Evolutionary conservation across 305 asterid species (phyloP), one percentile per base, ranked within the genome.

Genomic region (Fraxinus xanthoxyloides): DNA sequence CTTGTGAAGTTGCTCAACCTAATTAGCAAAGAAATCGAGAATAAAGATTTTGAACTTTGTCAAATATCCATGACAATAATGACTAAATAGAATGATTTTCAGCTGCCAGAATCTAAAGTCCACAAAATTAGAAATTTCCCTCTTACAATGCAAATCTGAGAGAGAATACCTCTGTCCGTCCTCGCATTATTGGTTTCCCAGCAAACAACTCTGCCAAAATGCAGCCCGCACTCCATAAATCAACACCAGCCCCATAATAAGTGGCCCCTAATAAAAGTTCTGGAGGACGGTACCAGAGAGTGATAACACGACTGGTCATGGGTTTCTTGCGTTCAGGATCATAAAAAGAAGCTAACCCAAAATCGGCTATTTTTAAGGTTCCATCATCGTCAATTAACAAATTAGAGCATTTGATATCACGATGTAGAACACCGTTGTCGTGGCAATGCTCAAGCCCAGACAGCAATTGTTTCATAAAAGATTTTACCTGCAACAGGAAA

Each of bases 251-350:
- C 61, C 97, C 93, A 80, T 95, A 95, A 82, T 84, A 84, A 78
- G 92, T 92, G 83, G 95, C 93, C 77, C 99, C 99, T 15, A 95
- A 90, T 76, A 93, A 86, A 75, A 95, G 97, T 84, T 95, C 99
- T 17, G 98, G 98, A 35, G 99, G 97, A 32, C 99, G 99, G 84
- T 95, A 95, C 99, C 99, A 95, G 34, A 95, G 93, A 77, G 99
- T 95, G 63, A 95, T 94, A 28, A 95, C 99, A 31, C 97, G 97
- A 79, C 97, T 95, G 30, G 99, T 95, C 97, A 94, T 90, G 38
- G 97, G 92, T 74, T 89, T 89, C 89, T 83, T 92, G 48, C 32
- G 82, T 36, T 88, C 88, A 21, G 97, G 94, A 85, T 92, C 91
- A 76, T 90, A 94, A 82, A 90, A 89, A 30, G 97, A 87, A 82